Evolutionary conservation across 306 rosid species (phyloP).

Genomic region (Citrullus mucosospermus): DNA sequence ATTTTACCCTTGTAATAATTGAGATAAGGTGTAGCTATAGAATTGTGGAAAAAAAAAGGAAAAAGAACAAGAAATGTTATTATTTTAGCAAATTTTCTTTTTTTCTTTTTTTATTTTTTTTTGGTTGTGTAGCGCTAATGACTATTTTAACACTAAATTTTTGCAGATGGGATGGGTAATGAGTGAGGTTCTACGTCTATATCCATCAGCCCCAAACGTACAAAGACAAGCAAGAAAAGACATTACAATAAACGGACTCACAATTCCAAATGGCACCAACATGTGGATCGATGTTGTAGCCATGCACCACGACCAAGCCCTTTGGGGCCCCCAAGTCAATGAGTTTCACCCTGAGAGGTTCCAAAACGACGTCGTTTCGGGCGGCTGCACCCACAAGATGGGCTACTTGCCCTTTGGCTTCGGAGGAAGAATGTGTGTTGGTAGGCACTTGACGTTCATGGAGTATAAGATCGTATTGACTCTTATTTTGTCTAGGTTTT

Average conservation of each 20-base stretch:
- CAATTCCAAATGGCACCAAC: conserved; percentile 58
- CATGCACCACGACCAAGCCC: conserved; percentile 36
- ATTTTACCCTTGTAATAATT: too few relatives aligned
- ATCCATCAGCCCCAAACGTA: conserved; percentile 54
- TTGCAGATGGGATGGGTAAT: conserved; percentile 76
- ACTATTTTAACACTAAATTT: too few relatives aligned
- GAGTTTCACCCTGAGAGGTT: conserved; percentile 52
- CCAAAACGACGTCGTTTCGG: conserved; percentile 19
- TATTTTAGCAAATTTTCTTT: too few relatives aligned
- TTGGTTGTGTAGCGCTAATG: too few relatives aligned
- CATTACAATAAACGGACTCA: conserved; percentile 27
- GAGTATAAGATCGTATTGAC: conserved; percentile 45
- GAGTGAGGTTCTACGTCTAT: conserved; percentile 51
- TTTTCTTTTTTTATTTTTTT: too few relatives aligned
- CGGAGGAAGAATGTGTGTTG: conserved; percentile 60
- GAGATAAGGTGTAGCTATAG: too few relatives aligned
- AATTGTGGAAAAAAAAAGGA: too few relatives aligned
- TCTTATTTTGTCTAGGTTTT: conserved; percentile 43
- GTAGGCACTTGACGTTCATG: conserved; percentile 40
- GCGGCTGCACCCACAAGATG: conserved; percentile 52
- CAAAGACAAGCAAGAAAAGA: conserved; percentile 52
- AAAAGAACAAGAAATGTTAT: too few relatives aligned
- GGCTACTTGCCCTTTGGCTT: conserved; percentile 59
- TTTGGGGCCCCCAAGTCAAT: conserved; percentile 51
- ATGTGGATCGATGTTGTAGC: conserved; percentile 59